Conservation (phyloP, 148 eudicot genomes). For the Silene latifolia region DNA sequence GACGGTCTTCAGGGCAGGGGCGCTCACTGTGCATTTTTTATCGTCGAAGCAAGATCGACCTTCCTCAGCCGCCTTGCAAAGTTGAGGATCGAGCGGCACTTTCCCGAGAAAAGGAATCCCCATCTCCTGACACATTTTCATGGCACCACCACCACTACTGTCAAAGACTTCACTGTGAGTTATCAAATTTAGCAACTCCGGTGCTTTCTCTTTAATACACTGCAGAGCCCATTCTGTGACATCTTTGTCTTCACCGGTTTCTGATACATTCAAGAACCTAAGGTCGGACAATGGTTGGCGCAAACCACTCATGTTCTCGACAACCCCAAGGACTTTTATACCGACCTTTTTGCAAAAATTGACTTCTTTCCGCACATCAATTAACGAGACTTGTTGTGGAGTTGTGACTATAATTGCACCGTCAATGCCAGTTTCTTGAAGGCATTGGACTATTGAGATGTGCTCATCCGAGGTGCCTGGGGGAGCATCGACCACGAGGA, state of each 20-base stretch:
- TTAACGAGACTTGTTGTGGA: constrained; percentile 85
- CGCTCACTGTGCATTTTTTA: constrained; percentile 52
- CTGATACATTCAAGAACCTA: constrained; percentile 45
- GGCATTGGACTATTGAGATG: constrained; percentile 73
- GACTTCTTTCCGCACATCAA: constrained; percentile 80
- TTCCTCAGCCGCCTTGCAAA: constrained; percentile 89
- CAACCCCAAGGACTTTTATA: constrained; percentile 71
- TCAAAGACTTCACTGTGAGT: constrained; percentile 70
- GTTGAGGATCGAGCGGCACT: constrained; percentile 82
- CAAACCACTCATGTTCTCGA: constrained; percentile 92
- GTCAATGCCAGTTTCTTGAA: constrained; percentile 70
- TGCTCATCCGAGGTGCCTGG: constrained; percentile 95
- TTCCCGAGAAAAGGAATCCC: constrained; percentile 81
- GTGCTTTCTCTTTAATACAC: constrained; percentile 57
- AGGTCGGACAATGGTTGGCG: constrained; percentile 52
- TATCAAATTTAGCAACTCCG: constrained; percentile 60
- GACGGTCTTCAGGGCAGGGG: constrained; percentile 55
- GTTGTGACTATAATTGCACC: constrained; percentile 92
- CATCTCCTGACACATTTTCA: constrained; percentile 74
- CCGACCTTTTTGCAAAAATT: constrained; percentile 89
- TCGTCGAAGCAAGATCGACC: constrained; percentile 80
- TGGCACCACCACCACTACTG: constrained; percentile 80
- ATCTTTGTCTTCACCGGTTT: constrained; percentile 47
- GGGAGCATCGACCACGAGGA: constrained; percentile 87
- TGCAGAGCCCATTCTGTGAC: constrained; percentile 60